Base-by-base conservation (phyloP, 306 rosid species). In the Erythrophleum fordii region DNA sequence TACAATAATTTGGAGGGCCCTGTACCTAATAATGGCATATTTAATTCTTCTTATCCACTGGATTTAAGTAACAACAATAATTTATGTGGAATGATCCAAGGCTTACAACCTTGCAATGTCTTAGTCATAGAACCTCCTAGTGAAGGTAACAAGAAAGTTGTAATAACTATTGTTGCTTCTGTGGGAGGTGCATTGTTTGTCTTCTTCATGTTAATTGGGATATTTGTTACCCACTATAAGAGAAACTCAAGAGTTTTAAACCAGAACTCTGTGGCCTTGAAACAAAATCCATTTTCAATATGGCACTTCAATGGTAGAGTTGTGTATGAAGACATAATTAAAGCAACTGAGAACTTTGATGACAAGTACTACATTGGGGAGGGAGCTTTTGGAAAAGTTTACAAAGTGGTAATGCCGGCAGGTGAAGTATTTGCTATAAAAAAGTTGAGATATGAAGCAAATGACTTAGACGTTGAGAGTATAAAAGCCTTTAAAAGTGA, bases 51-150 rank as follows among this genome's bases (percentile, higher is more conserved):
- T 20, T 16, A 46, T 68, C n/a, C 62, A 0, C 17, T 81, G 5
- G 77, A 83, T 37, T 84, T 91, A 62, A 87, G 90, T 23, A 84
- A 84, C 78, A 88, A 85, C 59, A 71, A 37, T 72, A 77, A 59
- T n/a, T 60, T 89, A 42, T 86, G 90, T 28, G 88, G 88, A 12
- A 20, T 66, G 6, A 25, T 86, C 17, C 28, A 6, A 51, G 84
- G 86, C 22, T 75, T 89, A 51, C 53, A 3, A 11, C 82, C 83
- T 28, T 89, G 92, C 64, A 52, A 37, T 25, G 64, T 39, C 11
- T 48, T 72, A 3, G 45, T 17, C 8, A 41, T 6, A 17, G 11
- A 77, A 41, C 77, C 82, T 22, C 4, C 3, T n/a, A 68, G 72
- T 6, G 81, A 77, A 71, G 77, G 45, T 59, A 6, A 78, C 49